Base-by-base conservation (phyloP, 1,284 basidiomycete species). In the Vanrija sp. region DNA sequence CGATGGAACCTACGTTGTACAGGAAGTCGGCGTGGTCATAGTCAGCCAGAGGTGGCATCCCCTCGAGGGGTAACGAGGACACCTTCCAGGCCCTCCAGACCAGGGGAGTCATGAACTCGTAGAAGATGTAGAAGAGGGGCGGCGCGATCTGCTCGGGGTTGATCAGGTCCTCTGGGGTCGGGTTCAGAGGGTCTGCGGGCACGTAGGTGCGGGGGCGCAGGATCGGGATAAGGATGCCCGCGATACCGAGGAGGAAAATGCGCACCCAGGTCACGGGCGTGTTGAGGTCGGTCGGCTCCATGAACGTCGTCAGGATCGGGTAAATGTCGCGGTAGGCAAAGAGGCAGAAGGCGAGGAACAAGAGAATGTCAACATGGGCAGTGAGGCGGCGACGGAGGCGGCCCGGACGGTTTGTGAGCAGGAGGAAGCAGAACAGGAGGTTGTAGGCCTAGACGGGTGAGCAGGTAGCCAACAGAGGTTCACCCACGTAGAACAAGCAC, bases 121-220 rank as follows among this genome's bases (percentile, higher is more conserved):
- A 88, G 38, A 82, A 77, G 15, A 79, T 42, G 57, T 84, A 75
- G 3, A 81, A 84, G 16, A 84, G 61, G 45, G 82, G 73, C 0
- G 84, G 82, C 0, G 84, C 81, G 0, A 83, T 85, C 66, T 87
- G 85, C 63, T 87, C 85, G 3, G 84, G 83, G 68, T 83, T 84
- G 25, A 75, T 57, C 20, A 69, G 51, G 7, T 80, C 78, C 20
- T 75, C 64, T 5, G 74, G 64, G 2, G 70, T 67, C n/a, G 68
- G 71, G 44, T 68, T 60, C 6, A 55, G 42, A 1, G 72, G 76
- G 53, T 81, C 77, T 3, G 74, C 61, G 1, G 82, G 80, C 0
- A 77, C 63, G 57, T 80, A 82, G 14, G 67, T 71, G 27, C 79
- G 75, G 14, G 82, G 82, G n/a, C 76, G 71, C 44, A 79, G 53